Evolutionary conservation across 306 rosid genomes (phyloP), one percentile per base, ranked within the genome.

Genomic region (Sechiopsis laciniata): DNA sequence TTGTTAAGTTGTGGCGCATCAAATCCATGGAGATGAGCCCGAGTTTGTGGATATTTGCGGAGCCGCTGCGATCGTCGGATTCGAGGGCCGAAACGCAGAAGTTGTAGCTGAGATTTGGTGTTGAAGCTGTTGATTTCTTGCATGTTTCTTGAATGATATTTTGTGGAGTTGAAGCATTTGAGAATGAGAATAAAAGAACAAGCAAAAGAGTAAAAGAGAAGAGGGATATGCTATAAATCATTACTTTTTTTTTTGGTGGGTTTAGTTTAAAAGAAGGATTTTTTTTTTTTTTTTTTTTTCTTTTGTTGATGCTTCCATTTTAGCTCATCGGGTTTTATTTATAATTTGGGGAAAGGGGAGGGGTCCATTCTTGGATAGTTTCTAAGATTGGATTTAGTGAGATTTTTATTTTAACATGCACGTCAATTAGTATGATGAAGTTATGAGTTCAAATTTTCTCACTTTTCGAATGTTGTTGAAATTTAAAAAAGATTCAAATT

Each of bases 41-140:
- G 0, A 92, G 86, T 21, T 82, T 51, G 9, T 55, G 67, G 67
- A 92, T 86, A 74, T 68, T 78, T 52, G 78, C 58, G 20, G 12
- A 2, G 54, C 21, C 55, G 64, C 83, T 81, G 4, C 77, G 71
- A 0, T 66, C 78, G 8, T 76, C 82, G 0, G 95, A 78, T 72
- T 79, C 77, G n/a, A 92, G 75, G 6, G 97, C 81, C 7, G 79
- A 10, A 10, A 71, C 42, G 72, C 97, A 92, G 76, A 88, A 92
- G 32, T 71, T 80, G 89, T 78, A 89, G 82, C 67, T 83, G 32
- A 89, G 56, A 80, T 88, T 88, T 42, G 96, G 92, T 63, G 83
- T 89, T 8, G 20, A 71, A 50, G 78, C 76, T 10, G 89, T 82
- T 54, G 80, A 78, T 59, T 73, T 82, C 75, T 78, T 83, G 86